Base-by-base conservation (phyloP, 2,329 filamentous ascomycete species). In the Fusarium continuum region DNA sequence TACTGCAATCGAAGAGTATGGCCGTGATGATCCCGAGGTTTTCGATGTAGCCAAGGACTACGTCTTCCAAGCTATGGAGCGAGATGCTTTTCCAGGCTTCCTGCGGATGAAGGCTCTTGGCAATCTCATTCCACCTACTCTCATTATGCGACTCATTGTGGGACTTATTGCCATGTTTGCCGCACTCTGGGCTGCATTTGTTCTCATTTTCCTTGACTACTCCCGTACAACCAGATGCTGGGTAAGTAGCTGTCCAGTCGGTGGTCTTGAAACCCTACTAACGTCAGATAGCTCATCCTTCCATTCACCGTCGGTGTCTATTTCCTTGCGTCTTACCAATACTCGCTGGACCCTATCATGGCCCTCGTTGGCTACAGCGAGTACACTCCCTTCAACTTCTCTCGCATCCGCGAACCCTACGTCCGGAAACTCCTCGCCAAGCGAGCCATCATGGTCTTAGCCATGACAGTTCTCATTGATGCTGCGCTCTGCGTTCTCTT, bases 51-150 rank as follows among this genome's bases (percentile, higher is more conserved):
- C 95, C 50, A 99, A 99, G 81, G 95, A 99, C 79, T 99, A 98
- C 75, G 95, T 98, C 62, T 99, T 98, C 77, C 96, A 99, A 78
- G 96, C 96, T 28, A 99, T 99, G 95, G 96, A 99, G 79, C 88
- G 96, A 52, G 95, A 99, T 79, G 95, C 96, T n/a, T 99, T 97
- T 75, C 95, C 96, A 1, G 94, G 94, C 1, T 99, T 99, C 78
- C 83, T 99, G 56, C 87, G 94, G 73, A 92, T 92, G 79, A 98
- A 98, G 79, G 95, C 95, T 4, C 83, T 99, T 20, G 96, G 96
- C 58, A 99, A 99, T 73, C 84, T 99, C 13, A 94, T 99, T 23
- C 95, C 94, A 4, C 88, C 94, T 14, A 96, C 92, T 40, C 89
- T 96, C 67, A 87, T 98, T 73, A 83, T 96, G 68, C 86, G 95